These are phyloP conservation scores for Magnolia kwangsiensis DNA, from an alignment of 164 flowering plant genomes.

Conservation along the genomic window DNA sequence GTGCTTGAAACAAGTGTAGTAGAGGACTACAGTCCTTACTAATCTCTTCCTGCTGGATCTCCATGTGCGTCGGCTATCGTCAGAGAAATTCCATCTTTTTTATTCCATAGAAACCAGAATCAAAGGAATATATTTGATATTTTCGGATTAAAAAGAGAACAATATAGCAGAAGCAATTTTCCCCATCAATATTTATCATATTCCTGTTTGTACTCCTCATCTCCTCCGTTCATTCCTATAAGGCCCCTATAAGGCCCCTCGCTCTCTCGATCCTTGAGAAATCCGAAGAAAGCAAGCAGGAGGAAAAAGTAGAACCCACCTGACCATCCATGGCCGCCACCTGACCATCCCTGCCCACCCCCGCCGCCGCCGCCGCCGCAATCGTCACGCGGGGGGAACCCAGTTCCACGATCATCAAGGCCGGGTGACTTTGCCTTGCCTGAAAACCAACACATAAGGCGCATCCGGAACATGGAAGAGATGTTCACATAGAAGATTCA, in stretches of 20 bases:
- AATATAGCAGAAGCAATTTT: background rate
- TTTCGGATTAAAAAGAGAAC: conserved; percentile 1
- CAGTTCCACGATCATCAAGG: conserved; percentile 84
- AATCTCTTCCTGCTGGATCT: too few species aligned
- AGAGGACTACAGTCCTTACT: too few species aligned
- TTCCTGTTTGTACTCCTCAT: background rate
- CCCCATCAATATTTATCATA: too few species aligned
- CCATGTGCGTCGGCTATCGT: too few species aligned
- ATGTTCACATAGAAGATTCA: background rate
- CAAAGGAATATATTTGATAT: too few species aligned
- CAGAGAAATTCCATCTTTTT: too few species aligned
- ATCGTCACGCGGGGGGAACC: conserved; percentile 90
- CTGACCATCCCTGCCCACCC: conserved; percentile 85
- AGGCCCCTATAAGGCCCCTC: conserved; percentile 46
- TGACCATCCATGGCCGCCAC: conserved; percentile 30
- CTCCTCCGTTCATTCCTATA: conserved; percentile 30
- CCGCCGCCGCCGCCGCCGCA: conserved; percentile 77
- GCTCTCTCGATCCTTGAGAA: conserved; percentile 71
- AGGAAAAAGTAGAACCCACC: conserved; percentile 67
- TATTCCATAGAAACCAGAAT: too few species aligned
- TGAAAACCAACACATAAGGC: conserved; percentile 15
- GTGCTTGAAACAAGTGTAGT: too few species aligned
- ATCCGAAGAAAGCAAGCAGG: conserved; percentile 79
- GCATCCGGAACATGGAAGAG: background rate
- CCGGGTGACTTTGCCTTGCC: conserved; percentile 79